Evolutionary conservation across 1,284 basidiomycete genomes (phyloP).

Genomic region (Lignosus rhinocerotis): DNA sequence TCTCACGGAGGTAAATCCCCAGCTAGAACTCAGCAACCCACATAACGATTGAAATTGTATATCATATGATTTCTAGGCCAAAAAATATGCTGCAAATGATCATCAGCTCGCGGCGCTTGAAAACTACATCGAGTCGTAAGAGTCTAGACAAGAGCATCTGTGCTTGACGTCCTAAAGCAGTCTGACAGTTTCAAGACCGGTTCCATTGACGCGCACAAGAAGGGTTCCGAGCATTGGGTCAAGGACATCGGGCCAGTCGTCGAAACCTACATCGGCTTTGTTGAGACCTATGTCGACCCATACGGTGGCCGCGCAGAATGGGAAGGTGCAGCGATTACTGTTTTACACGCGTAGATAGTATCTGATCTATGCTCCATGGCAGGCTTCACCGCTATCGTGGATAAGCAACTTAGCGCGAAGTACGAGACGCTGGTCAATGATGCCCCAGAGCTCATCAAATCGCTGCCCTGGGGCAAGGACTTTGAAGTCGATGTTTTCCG

Average conservation of each 20-base stretch:
- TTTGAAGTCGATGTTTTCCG: constrained; percentile 84
- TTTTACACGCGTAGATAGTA: no score
- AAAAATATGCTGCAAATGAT: constrained; percentile 71
- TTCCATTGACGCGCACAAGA: constrained; percentile 76
- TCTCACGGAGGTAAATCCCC: constrained; percentile 55
- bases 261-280: constrained; percentile 77
- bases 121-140: constrained; percentile 76
- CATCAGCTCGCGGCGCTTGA: constrained; percentile 75
- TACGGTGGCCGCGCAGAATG: constrained; percentile 83
- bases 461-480: constrained; percentile 78
- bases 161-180: background rate
- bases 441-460: constrained; percentile 77
- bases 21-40: background rate
- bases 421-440: constrained; percentile 75
- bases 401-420: constrained; percentile 79
- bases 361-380: background rate
- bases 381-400: constrained; percentile 87
- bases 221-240: constrained; percentile 79
- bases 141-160: background rate
- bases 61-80: constrained; percentile 47
- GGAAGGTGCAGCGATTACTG: constrained; percentile 55
- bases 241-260: constrained; percentile 86
- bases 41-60: background rate
- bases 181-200: constrained; percentile 67
- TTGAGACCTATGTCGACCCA: constrained; percentile 80